Evolutionary conservation across 2,329 filamentous ascomycete species (phyloP).

Genomic region (Fonsecaea monophora): DNA sequence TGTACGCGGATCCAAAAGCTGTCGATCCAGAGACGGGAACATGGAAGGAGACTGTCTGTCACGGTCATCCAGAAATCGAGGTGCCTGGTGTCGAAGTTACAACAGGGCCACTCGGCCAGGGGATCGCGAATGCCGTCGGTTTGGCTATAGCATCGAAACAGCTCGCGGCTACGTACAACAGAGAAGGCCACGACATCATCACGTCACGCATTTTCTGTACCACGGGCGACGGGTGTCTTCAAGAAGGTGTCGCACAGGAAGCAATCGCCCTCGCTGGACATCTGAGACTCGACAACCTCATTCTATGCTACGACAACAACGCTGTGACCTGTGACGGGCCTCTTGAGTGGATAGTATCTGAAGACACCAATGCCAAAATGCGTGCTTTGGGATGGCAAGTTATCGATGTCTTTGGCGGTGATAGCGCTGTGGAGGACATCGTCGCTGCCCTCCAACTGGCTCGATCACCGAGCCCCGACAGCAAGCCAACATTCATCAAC

Average conservation of each 20-base stretch:
- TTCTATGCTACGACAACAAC: slow-evolving; percentile 67
- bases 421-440: slow-evolving; percentile 57
- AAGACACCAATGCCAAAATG: slow-evolving; percentile 66
- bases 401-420: slow-evolving; percentile 60
- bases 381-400: slow-evolving; percentile 63
- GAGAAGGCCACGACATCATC: slow-evolving; percentile 55
- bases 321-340: slow-evolving; percentile 65
- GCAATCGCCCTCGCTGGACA: slow-evolving; percentile 64
- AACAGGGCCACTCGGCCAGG: slow-evolving; percentile 64
- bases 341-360: slow-evolving; percentile 61
- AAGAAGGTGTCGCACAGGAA: slow-evolving; percentile 65
- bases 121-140: slow-evolving; percentile 66
- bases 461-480: slow-evolving; percentile 45
- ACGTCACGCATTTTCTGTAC: slow-evolving; percentile 61
- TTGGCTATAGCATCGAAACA: slow-evolving; percentile 64
- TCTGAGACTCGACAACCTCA: slow-evolving; percentile 62
- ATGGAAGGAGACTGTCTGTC: slow-evolving; percentile 50
- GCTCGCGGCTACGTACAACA: slow-evolving; percentile 60
- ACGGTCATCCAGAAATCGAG: slow-evolving; percentile 60
- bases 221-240: slow-evolving; percentile 64
- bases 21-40: slow-evolving; percentile 31
- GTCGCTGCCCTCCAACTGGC: slow-evolving; percentile 57
- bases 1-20: slow-evolving; percentile 42
- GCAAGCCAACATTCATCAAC: slow-evolving; percentile 66
- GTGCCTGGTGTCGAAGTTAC: slow-evolving; percentile 63